Conservation (phyloP, 2,329 filamentous ascomycete genomes). For the Ophiostoma fasciatum region DNA sequence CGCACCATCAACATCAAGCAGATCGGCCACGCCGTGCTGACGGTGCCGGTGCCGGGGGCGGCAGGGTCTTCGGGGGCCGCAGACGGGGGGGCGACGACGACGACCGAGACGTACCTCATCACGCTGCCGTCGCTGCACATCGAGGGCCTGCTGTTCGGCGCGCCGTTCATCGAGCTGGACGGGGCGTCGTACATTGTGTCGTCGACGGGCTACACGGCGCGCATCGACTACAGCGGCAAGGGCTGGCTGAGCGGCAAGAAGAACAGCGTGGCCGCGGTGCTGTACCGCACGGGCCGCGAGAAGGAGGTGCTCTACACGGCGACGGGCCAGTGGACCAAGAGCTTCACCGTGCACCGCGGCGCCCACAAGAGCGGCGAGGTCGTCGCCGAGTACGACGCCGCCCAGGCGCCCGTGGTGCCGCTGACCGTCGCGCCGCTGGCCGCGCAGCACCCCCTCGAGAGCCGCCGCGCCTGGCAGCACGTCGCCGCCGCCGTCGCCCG, state of each 20-base stretch:
- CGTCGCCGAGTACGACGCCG: constrained; percentile 47
- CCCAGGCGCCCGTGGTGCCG: constrained; percentile 42
- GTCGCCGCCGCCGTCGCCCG: constrained; percentile 68
- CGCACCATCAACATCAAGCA: constrained; percentile 92
- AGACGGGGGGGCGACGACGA: not conserved
- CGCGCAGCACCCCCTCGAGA: constrained; percentile 75
- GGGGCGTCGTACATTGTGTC: constrained; percentile 73
- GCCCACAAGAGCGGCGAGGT: constrained; percentile 28
- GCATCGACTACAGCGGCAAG: constrained; percentile 85
- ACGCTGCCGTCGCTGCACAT: constrained; percentile 86
- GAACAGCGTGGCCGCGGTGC: constrained; percentile 66
- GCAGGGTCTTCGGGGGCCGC: no score
- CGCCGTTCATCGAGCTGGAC: constrained; percentile 85
- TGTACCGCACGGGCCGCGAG: constrained; percentile 58
- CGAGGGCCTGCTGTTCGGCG: constrained; percentile 74
- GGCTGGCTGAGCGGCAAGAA: constrained; percentile 95
- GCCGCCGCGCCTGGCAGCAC: constrained; percentile 72
- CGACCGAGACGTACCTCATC: constrained; percentile 67
- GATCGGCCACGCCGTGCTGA: constrained; percentile 75
- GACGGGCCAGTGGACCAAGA: constrained; percentile 80
- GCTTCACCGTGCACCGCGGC: constrained; percentile 63
- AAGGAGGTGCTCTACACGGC: constrained; percentile 67
- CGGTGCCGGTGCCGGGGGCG: constrained; percentile 39
- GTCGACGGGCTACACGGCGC: constrained; percentile 72
- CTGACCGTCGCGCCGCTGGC: constrained; percentile 59